Evolutionary conservation across 2,329 filamentous ascomycete species (phyloP).

Genomic region (Cytospora chrysosperma): DNA sequence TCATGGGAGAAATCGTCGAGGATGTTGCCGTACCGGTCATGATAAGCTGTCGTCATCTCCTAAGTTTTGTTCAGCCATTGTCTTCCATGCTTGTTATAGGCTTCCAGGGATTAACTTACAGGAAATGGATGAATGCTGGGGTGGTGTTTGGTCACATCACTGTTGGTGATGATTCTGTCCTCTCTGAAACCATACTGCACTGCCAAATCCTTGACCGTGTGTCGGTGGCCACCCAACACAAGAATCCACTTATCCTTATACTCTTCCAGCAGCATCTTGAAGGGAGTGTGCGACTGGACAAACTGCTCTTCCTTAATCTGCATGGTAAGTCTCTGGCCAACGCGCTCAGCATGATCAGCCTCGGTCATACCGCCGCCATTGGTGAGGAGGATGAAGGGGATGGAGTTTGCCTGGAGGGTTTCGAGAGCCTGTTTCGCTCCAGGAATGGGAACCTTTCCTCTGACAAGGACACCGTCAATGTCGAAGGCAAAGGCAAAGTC

Average conservation of each 20-base stretch:
- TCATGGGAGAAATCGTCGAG: slow-evolving; percentile 36
- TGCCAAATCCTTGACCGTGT: slow-evolving; percentile 33
- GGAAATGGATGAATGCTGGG: slow-evolving; percentile 35
- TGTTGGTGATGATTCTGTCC: slow-evolving; percentile 35
- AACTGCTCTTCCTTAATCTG: slow-evolving; percentile 48
- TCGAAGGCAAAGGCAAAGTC: slow-evolving; percentile 35
- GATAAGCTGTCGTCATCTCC: slow-evolving; percentile 37
- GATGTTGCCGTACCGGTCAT: slow-evolving; percentile 38
- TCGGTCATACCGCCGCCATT: slow-evolving; percentile 73
- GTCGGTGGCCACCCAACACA: slow-evolving; percentile 50
- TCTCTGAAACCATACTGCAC: slow-evolving; percentile 36
- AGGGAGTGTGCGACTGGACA: slow-evolving; percentile 74
- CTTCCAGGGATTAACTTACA: background rate
- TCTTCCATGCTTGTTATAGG: rapidly evolving
- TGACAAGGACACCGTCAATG: slow-evolving; percentile 71
- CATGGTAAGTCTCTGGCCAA: slow-evolving; percentile 53
- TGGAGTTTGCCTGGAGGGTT: slow-evolving; percentile 57
- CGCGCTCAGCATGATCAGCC: slow-evolving; percentile 57
- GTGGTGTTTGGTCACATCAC: slow-evolving; percentile 32
- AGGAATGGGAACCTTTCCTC: slow-evolving; percentile 61
- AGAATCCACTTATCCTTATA: slow-evolving; percentile 53
- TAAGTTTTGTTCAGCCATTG: background rate
- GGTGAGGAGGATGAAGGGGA: slow-evolving; percentile 72
- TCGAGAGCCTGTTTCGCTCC: slow-evolving; percentile 59
- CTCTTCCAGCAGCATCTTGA: slow-evolving; percentile 52